phyloP scores from a whole-genome alignment of 495 filamentous ascomycete genomes.

The Xylaria nigripes region DNA sequence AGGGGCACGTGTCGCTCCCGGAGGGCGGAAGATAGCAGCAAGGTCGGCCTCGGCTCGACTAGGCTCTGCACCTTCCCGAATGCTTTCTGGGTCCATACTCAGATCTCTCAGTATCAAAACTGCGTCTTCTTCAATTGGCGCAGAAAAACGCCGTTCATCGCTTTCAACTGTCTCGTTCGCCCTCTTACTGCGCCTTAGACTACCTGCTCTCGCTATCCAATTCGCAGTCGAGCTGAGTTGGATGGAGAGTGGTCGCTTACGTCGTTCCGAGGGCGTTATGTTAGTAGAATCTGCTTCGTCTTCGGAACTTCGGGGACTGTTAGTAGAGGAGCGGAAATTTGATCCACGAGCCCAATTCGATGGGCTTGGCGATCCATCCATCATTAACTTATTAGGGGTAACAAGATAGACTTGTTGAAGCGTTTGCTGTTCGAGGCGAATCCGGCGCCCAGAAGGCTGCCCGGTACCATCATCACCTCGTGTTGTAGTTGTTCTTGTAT shows the following conservation, averaged over 20 bases:
- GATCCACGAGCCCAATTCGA: constrained; percentile 1
- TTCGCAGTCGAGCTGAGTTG: constrained; percentile 43
- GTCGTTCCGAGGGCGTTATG: constrained; percentile 31
- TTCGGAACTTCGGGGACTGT: constrained; percentile 17
- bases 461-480: constrained; percentile 10
- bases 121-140: constrained; percentile 24
- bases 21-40: constrained; percentile 21
- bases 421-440: constrained; percentile 17
- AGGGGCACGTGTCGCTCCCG: constrained; percentile 35
- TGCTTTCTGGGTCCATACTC: constrained; percentile 4
- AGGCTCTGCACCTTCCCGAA: constrained; percentile 12
- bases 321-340: constrained; percentile 1
- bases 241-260: constrained; percentile 45
- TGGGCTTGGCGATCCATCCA: constrained; percentile 7
- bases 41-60: constrained; percentile 17
- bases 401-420: constrained; percentile 19
- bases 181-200: constrained; percentile 39
- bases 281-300: constrained; percentile 18
- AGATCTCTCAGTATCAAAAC: neutral
- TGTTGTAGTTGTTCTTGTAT: constrained; percentile 11
- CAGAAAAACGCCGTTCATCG: constrained; percentile 37
- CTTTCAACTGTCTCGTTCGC: constrained; percentile 30
- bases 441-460: constrained; percentile 12
- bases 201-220: constrained; percentile 44
- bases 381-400: constrained; percentile 13